Evolutionary conservation across 768 basidiomycete genomes (phyloP).

Genomic region (Suillus ampliporus): DNA sequence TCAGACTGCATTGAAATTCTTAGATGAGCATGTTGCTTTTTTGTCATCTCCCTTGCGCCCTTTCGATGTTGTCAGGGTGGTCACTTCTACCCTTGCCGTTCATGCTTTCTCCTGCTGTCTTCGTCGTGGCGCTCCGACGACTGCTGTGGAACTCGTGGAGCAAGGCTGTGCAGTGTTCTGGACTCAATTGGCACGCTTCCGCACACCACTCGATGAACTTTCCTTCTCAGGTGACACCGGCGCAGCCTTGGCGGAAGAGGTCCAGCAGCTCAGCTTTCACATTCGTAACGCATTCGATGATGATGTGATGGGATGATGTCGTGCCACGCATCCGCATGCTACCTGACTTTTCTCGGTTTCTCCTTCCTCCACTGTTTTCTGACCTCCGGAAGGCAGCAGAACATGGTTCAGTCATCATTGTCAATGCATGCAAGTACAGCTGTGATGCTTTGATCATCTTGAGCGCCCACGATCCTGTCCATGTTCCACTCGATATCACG

Average conservation of each 20-base stretch:
- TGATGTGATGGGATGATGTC: slow-evolving; percentile 23
- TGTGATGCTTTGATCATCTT: slow-evolving; percentile 15
- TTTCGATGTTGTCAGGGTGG: not conserved
- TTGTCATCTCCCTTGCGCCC: not conserved
- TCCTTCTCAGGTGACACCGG: slow-evolving; percentile 18
- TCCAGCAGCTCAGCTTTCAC: slow-evolving; percentile 16
- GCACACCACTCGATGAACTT: slow-evolving; percentile 17
- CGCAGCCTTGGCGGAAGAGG: slow-evolving; percentile 25
- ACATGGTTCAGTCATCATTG: slow-evolving; percentile 10
- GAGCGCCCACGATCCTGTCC: not conserved
- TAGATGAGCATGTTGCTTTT: slow-evolving; percentile 1
- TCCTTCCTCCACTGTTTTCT: slow-evolving; percentile 14
- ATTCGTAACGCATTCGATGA: not conserved
- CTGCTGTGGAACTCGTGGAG: slow-evolving; percentile 42
- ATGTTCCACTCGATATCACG: not conserved
- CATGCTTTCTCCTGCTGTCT: slow-evolving; percentile 35
- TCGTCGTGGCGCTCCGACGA: slow-evolving; percentile 15
- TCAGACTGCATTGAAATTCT: slow-evolving; percentile 7
- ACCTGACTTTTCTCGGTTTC: slow-evolving; percentile 19
- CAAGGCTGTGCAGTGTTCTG: slow-evolving; percentile 37
- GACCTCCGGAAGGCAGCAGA: slow-evolving; percentile 10
- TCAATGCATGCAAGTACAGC: slow-evolving; percentile 5
- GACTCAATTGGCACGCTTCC: slow-evolving; percentile 33
- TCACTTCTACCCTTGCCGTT: slow-evolving; percentile 18
- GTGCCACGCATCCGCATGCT: slow-evolving; percentile 27